These are phyloP conservation scores for Fraxinus americana DNA, from an alignment of 257 asterid genomes.

Conservation along the genomic window DNA sequence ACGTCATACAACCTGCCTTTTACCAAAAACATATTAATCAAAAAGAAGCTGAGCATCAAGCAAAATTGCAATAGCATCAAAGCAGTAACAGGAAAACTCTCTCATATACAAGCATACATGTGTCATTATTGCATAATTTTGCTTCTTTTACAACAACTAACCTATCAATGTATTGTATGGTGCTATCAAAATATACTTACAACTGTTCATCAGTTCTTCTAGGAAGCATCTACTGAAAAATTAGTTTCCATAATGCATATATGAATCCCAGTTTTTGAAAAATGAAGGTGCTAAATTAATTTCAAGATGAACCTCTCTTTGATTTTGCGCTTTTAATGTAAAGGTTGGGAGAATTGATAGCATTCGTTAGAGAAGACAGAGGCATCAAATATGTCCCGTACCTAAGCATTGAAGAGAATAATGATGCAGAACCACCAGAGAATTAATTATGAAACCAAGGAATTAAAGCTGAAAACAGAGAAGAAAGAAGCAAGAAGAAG, in stretches of 20 bases:
- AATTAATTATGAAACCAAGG: too few relatives aligned
- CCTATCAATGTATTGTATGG: background rate
- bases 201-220: background rate
- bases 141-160: background rate
- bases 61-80: background rate
- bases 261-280: background rate
- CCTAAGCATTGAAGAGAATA: background rate
- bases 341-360: background rate
- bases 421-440: too few relatives aligned
- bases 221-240: background rate
- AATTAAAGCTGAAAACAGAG: too few relatives aligned
- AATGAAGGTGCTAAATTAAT: background rate
- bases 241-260: background rate
- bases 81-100: background rate
- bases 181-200: background rate
- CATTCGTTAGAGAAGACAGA: background rate
- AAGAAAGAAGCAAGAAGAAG: too few relatives aligned
- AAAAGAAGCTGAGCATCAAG: background rate
- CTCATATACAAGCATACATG: background rate
- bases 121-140: background rate
- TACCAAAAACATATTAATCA: background rate
- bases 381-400: background rate
- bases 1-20: background rate
- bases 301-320: background rate
- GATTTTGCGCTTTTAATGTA: background rate